Percentiles rank a stretch among this genome's conserved stretches.
Evolutionary conservation across 2,329 filamentous ascomycete genomes (phyloP).

Genomic region (Colletotrichum limetticola): DNA sequence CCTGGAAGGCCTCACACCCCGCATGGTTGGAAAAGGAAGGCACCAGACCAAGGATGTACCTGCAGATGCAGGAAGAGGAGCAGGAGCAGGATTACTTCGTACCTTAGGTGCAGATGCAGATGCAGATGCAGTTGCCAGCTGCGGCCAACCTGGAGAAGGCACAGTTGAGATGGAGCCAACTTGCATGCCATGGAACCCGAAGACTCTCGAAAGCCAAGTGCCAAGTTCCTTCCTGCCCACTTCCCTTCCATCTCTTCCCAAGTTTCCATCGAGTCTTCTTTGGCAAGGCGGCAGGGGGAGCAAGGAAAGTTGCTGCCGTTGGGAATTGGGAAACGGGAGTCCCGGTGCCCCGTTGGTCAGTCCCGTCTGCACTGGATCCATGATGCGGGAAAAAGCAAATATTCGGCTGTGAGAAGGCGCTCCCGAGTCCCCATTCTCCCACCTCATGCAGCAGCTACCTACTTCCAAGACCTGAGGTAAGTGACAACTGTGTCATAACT

Average conservation of each 20-base stretch:
- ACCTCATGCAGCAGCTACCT: not conserved
- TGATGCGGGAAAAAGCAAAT: conserved; percentile 26
- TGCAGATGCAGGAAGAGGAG: not conserved
- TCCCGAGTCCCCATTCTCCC: conserved; percentile 17
- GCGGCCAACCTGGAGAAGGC: not conserved
- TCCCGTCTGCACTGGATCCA: not conserved
- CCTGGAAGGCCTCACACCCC: not conserved
- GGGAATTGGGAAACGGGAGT: too few species aligned
- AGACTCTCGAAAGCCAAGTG: not conserved
- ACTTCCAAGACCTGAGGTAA: not conserved
- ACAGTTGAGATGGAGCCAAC: too few species aligned
- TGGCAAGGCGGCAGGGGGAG: not conserved
- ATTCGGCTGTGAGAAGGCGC: not conserved
- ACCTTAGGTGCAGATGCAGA: not conserved
- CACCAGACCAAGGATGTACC: not conserved
- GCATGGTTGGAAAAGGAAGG: conserved; percentile 13
- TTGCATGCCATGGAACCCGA: not conserved
- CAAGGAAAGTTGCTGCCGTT: not conserved
- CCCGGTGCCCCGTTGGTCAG: too few species aligned
- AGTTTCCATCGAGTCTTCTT: not conserved
- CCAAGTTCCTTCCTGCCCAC: not conserved
- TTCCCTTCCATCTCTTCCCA: too few species aligned
- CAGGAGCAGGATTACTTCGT: not conserved
- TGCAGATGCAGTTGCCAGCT: not conserved
- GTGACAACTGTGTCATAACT: too few species aligned